Conservation (phyloP, 225 moss, liverwort and hornwort species). For the Anthoceros angustus region DNA sequence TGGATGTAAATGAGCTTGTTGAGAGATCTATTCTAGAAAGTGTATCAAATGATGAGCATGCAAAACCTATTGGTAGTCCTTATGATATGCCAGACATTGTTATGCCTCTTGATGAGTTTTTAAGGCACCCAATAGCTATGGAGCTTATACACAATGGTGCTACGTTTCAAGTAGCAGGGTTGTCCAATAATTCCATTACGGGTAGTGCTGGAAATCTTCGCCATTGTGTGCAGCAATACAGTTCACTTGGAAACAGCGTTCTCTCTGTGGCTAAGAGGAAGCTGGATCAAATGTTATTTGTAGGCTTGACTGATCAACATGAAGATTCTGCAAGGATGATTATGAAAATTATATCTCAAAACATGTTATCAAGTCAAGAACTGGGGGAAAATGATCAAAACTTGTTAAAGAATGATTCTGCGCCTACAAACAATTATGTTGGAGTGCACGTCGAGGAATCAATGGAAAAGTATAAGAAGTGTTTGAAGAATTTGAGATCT, state of each 20-base stretch:
- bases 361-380: not conserved
- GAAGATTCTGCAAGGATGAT: slow-evolving; percentile 18
- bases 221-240: slow-evolving; percentile 14
- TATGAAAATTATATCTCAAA: slow-evolving; percentile 7
- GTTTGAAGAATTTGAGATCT: too few relatives aligned
- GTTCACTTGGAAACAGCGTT: slow-evolving; percentile 16
- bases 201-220: slow-evolving; percentile 19
- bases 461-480: too few relatives aligned
- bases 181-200: slow-evolving; percentile 27
- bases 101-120: slow-evolving; percentile 25
- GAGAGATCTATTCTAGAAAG: too few relatives aligned
- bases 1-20: not conserved
- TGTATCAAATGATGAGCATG: not conserved
- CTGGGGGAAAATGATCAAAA: not conserved
- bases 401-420: not conserved
- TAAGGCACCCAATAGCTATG: slow-evolving; percentile 19
- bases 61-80: slow-evolving; percentile 7
- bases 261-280: slow-evolving; percentile 27
- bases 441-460: too few relatives aligned
- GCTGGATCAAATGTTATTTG: slow-evolving; percentile 30
- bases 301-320: slow-evolving; percentile 29
- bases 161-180: slow-evolving; percentile 27
- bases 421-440: not conserved
- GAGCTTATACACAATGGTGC: slow-evolving; percentile 40
- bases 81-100: slow-evolving; percentile 19